Percentiles rank a stretch among this genome's conserved stretches.
phyloP scores from a whole-genome alignment of 2,329 filamentous ascomycete genomes.

The Hypoxylon sp. region DNA sequence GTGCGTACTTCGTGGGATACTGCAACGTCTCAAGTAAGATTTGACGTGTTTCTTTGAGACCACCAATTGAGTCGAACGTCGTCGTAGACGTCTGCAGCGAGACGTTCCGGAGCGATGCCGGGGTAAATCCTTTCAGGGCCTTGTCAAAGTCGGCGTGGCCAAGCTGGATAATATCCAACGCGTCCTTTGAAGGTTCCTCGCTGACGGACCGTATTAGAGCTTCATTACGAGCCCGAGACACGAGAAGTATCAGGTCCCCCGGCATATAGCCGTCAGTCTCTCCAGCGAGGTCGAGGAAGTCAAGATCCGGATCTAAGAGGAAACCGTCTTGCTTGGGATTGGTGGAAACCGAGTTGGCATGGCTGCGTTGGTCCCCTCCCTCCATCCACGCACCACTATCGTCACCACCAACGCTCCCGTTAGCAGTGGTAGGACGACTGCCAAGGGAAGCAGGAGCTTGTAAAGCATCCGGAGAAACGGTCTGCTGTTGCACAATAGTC shows the following conservation, averaged over 20 bases:
- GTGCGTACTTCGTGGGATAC: slow-evolving; percentile 97
- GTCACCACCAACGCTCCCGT: slow-evolving; percentile 62
- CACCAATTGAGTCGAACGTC: slow-evolving; percentile 92
- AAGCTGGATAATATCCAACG: slow-evolving; percentile 71
- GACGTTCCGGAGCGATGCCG: slow-evolving; percentile 93
- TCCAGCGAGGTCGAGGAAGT: slow-evolving; percentile 92
- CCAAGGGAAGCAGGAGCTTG: slow-evolving; percentile 56
- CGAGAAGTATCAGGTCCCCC: slow-evolving; percentile 87
- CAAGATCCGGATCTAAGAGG: slow-evolving; percentile 79
- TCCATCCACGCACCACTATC: slow-evolving; percentile 81
- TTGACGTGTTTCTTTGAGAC: slow-evolving; percentile 85
- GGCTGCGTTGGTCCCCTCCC: slow-evolving; percentile 70
- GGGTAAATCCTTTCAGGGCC: slow-evolving; percentile 92
- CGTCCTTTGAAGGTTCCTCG: slow-evolving; percentile 60
- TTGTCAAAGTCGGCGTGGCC: slow-evolving; percentile 81
- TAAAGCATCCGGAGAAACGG: slow-evolving; percentile 55
- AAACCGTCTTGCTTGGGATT: slow-evolving; percentile 70
- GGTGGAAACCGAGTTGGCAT: slow-evolving; percentile 50
- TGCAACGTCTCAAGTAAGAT: slow-evolving; percentile 95
- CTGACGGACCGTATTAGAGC: slow-evolving; percentile 87
- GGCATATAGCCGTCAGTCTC: slow-evolving; percentile 99
- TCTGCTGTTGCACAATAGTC: slow-evolving; percentile 73
- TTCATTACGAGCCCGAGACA: slow-evolving; percentile 89
- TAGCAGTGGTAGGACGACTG: slow-evolving; percentile 69
- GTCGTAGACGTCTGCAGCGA: slow-evolving; percentile 93